These are phyloP conservation scores for Penicillium pulvis DNA, from an alignment of 495 filamentous ascomycete genomes.

Conservation along the genomic window DNA sequence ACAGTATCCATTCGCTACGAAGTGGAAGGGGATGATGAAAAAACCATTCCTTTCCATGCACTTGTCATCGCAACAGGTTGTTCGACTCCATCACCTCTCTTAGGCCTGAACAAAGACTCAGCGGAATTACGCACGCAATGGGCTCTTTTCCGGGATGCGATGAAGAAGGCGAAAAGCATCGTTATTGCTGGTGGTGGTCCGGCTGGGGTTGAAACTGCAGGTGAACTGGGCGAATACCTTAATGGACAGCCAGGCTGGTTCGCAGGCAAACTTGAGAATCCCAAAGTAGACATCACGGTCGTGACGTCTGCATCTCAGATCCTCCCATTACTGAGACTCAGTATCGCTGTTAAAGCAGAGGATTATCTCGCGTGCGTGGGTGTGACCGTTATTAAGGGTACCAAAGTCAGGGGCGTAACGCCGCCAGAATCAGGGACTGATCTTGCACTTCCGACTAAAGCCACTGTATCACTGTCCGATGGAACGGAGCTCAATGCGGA, in stretches of 20 bases:
- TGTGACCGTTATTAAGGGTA: slow-evolving; percentile 45
- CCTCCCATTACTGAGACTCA: slow-evolving; percentile 43
- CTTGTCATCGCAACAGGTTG: slow-evolving; percentile 46
- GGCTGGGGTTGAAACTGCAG: slow-evolving; percentile 48
- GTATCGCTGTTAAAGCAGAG: slow-evolving; percentile 42
- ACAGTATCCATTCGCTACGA: slow-evolving; percentile 27
- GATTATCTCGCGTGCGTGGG: slow-evolving; percentile 43
- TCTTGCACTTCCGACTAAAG: slow-evolving; percentile 18
- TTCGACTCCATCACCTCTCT: slow-evolving; percentile 35
- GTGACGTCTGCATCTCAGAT: slow-evolving; percentile 44
- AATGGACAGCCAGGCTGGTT: slow-evolving; percentile 44
- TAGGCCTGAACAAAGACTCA: slow-evolving; percentile 21
- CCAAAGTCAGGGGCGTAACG: slow-evolving; percentile 24
- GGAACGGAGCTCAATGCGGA: slow-evolving; percentile 44
- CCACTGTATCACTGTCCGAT: slow-evolving; percentile 36
- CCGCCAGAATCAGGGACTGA: slow-evolving; percentile 28
- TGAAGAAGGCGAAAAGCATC: slow-evolving; percentile 43
- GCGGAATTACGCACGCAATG: slow-evolving; percentile 24
- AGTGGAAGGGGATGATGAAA: slow-evolving; percentile 1
- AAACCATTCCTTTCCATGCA: slow-evolving; percentile 40
- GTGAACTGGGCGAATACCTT: slow-evolving; percentile 53
- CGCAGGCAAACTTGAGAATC: slow-evolving; percentile 24
- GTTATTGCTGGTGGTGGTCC: slow-evolving; percentile 48
- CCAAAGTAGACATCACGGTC: slow-evolving; percentile 47
- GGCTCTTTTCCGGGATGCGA: slow-evolving; percentile 38